Conservation (phyloP, 495 filamentous ascomycete species). For the Tuber microsphaerosporum region DNA sequence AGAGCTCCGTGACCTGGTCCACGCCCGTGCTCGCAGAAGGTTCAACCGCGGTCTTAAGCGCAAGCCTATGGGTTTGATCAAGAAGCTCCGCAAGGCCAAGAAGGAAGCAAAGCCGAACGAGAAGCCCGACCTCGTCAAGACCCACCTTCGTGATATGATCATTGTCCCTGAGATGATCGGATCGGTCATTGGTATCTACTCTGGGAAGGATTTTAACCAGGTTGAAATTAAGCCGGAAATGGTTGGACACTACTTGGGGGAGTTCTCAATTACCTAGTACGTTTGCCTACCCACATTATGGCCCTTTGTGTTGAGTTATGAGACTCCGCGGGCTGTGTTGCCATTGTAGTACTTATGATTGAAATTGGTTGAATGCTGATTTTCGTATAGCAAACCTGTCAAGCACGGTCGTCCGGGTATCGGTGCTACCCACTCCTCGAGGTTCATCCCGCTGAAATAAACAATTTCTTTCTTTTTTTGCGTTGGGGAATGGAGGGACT, state of each 20-base stretch:
- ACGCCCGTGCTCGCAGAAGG: slow-evolving; percentile 94
- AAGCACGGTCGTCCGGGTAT: slow-evolving; percentile 99
- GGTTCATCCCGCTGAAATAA: slow-evolving; percentile 99
- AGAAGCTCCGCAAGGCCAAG: slow-evolving; percentile 99
- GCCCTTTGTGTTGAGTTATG: neutral
- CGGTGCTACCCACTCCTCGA: slow-evolving; percentile 99
- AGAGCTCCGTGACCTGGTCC: slow-evolving; percentile 97
- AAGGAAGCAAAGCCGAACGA: slow-evolving; percentile 99
- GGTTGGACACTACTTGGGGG: slow-evolving; percentile 98
- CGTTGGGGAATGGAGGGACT: slow-evolving; percentile 19
- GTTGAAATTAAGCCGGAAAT: slow-evolving; percentile 99
- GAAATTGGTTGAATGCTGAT: slow-evolving; percentile 19
- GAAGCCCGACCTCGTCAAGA: slow-evolving; percentile 98
- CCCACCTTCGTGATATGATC: slow-evolving; percentile 98
- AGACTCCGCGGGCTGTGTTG: neutral
- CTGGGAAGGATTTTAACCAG: slow-evolving; percentile 99
- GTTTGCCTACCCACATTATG: slow-evolving; percentile 44
- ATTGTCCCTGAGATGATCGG: slow-evolving; percentile 99
- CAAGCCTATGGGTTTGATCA: slow-evolving; percentile 99
- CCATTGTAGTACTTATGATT: neutral
- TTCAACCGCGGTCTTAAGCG: slow-evolving; percentile 99
- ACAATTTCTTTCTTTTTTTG: slow-evolving; percentile 35
- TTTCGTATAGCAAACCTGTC: slow-evolving; percentile 78
- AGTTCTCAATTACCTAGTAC: slow-evolving; percentile 99
- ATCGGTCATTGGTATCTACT: slow-evolving; percentile 95